Percentiles rank a stretch among this genome's conserved stretches.
phyloP scores from a whole-genome alignment of 805 yeast genomes.

The Kazachstania bromeliacearum region DNA sequence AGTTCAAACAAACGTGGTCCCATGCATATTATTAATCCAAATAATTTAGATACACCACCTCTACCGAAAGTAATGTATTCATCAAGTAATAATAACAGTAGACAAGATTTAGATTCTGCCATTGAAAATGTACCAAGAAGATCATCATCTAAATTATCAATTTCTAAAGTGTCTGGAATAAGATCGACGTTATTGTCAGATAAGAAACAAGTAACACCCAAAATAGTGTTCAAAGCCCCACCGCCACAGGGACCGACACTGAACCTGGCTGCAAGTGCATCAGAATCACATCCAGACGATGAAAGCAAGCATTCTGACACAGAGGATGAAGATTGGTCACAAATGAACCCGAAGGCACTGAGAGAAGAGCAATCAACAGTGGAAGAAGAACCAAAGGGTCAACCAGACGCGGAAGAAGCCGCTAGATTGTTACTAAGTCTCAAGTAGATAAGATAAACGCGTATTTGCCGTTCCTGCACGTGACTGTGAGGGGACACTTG shows the following conservation, averaged over 20 bases:
- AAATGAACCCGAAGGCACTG: conserved; percentile 72
- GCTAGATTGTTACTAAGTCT: conserved; percentile 2
- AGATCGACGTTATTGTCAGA: conserved; percentile 21
- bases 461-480: too few species aligned
- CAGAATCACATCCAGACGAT: not conserved
- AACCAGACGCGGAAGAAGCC: not conserved
- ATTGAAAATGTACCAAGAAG: conserved; percentile 23
- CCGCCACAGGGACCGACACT: conserved; percentile 17
- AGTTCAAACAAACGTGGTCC: conserved; percentile 10
- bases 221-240: conserved; percentile 13
- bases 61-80: not conserved
- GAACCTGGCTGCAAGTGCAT: not conserved
- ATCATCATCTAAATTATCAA: conserved; percentile 29
- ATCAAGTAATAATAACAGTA: conserved; percentile 8
- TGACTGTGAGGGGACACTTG: too few species aligned
- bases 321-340: conserved; percentile 95
- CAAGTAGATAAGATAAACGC: too few species aligned
- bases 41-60: too few species aligned
- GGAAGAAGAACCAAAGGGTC: conserved; percentile 7
- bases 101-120: conserved; percentile 2
- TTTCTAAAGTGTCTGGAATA: conserved; percentile 28
- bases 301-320: conserved; percentile 51
- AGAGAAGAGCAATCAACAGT: conserved; percentile 27
- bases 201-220: conserved; percentile 15
- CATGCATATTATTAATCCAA: not conserved